These are phyloP conservation scores for Picea abies DNA, from an alignment of 83 land plant species.

Conservation along the genomic window DNA sequence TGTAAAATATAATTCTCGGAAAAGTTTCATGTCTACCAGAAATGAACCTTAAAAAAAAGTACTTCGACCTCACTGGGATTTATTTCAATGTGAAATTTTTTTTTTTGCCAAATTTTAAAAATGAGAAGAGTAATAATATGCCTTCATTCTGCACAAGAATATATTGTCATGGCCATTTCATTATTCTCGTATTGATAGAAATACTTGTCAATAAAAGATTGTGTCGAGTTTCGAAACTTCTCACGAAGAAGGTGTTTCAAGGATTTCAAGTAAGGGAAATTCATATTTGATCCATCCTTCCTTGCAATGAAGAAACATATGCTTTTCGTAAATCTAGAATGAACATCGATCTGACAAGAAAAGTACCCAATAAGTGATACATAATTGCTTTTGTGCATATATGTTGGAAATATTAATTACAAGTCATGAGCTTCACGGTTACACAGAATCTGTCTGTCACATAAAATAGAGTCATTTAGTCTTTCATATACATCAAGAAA, in stretches of 20 bases:
- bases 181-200: neutral
- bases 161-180: no score
- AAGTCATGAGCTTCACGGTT: no score
- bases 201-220: neutral
- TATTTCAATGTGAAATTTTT: neutral
- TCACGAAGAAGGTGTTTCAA: constrained; percentile 10
- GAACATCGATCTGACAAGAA: constrained; percentile 5
- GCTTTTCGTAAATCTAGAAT: neutral
- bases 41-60: neutral
- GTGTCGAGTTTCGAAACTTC: neutral
- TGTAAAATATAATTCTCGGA: no score
- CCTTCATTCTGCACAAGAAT: neutral
- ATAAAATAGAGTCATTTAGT: no score
- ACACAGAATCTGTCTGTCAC: no score
- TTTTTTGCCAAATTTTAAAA: neutral
- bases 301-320: constrained; percentile 15
- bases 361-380: neutral
- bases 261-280: constrained; percentile 14
- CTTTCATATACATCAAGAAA: no score
- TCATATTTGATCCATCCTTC: constrained; percentile 5
- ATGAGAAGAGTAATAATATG: neutral
- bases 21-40: neutral
- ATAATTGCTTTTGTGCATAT: neutral
- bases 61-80: neutral
- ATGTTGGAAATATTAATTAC: no score